A percentile compares a stretch with the other conserved stretches of the same genome.
phyloP scores from a whole-genome alignment of 129 eudicot genomes.

The Heracleum sosnowskyi region DNA sequence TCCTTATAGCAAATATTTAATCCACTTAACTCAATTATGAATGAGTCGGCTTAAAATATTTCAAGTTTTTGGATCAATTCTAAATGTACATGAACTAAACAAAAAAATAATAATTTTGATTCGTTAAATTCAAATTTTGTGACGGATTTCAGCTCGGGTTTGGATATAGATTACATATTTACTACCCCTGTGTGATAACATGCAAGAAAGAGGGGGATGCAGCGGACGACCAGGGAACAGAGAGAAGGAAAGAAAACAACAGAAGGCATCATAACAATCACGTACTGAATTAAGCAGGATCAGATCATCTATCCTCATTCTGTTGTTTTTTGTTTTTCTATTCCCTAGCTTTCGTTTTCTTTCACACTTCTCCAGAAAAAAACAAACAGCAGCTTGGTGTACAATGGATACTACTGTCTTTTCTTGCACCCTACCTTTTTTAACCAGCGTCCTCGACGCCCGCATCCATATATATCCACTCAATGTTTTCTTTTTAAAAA shows the following conservation, averaged over 20 bases:
- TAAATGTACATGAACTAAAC: too few relatives aligned
- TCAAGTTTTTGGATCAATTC: too few relatives aligned
- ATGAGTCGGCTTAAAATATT: too few relatives aligned
- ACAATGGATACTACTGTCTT: not conserved
- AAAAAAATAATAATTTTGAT: too few relatives aligned
- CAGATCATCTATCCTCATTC: not conserved
- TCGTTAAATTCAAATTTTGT: too few relatives aligned
- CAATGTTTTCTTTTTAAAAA: too few relatives aligned
- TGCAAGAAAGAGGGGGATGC: not conserved
- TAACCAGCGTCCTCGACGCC: slow-evolving; percentile 3
- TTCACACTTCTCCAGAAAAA: not conserved
- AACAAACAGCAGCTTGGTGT: not conserved
- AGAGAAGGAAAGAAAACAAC: not conserved
- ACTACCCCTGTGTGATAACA: not conserved
- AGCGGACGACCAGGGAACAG: not conserved
- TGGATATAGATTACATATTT: not conserved
- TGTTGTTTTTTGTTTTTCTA: not conserved
- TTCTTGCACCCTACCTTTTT: not conserved
- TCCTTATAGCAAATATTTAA: too few relatives aligned
- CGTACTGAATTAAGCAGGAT: not conserved
- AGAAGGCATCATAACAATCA: not conserved
- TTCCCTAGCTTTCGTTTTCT: not conserved
- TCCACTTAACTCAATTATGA: too few relatives aligned
- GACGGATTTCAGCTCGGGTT: too few relatives aligned
- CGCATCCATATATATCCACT: not conserved